A percentile compares a stretch with the other conserved stretches of the same genome.
Conservation (phyloP, 441 rosid genomes). For the Bocquillonia castaneifolia region DNA sequence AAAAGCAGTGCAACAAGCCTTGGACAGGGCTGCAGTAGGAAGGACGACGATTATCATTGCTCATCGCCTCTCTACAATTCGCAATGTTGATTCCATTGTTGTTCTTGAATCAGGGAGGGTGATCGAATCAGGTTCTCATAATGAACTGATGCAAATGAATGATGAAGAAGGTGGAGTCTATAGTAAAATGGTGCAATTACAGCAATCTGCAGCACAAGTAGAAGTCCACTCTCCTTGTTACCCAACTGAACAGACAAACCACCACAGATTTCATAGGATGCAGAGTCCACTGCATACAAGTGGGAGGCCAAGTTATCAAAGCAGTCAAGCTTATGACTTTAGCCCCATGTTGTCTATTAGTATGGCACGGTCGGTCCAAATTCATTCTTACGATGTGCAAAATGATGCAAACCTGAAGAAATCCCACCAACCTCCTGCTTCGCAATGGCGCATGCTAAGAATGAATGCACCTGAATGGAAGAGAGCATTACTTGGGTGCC, state of each 20-base stretch:
- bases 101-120: slow-evolving; percentile 51
- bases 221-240: slow-evolving; percentile 17
- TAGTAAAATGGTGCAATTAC: slow-evolving; percentile 42
- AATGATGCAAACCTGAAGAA: not conserved
- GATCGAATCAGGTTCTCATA: slow-evolving; percentile 53
- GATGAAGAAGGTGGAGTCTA: slow-evolving; percentile 37
- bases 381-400: slow-evolving; percentile 34
- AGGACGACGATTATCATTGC: slow-evolving; percentile 58
- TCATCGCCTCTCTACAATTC: slow-evolving; percentile 53
- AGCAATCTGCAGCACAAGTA: slow-evolving; percentile 30
- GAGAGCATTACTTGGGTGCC: slow-evolving; percentile 46
- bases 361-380: slow-evolving; percentile 34
- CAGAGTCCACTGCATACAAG: slow-evolving; percentile 13
- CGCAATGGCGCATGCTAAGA: slow-evolving; percentile 48
- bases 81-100: slow-evolving; percentile 35
- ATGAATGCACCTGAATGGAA: slow-evolving; percentile 53
- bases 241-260: not conserved
- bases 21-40: slow-evolving; percentile 46
- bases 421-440: slow-evolving; percentile 29
- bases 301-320: slow-evolving; percentile 35
- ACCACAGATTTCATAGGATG: slow-evolving; percentile 27
- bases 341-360: slow-evolving; percentile 48
- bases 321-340: slow-evolving; percentile 38
- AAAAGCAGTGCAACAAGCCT: slow-evolving; percentile 48
- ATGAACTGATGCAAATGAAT: slow-evolving; percentile 36